Conservation (phyloP, 495 filamentous ascomycete species). For the Penicillium paxilli region DNA sequence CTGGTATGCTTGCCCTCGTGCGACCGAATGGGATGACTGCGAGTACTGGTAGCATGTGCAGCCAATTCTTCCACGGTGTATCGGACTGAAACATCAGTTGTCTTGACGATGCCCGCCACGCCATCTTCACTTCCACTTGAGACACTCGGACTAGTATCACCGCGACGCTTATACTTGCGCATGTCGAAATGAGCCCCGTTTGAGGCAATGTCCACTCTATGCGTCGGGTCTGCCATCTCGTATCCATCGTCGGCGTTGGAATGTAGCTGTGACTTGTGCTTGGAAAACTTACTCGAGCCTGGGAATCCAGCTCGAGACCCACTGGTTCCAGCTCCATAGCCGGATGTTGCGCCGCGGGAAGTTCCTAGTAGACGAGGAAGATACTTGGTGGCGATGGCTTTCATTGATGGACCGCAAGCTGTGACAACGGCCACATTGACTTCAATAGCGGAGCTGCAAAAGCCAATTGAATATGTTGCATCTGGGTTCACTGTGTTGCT, state of each 20-base stretch:
- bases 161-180: constrained; percentile 23
- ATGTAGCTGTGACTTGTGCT: constrained; percentile 11
- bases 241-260: constrained; percentile 17
- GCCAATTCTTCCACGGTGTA: constrained; percentile 14
- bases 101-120: constrained; percentile 22
- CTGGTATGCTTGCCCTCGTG: constrained; percentile 15
- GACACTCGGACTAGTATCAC: constrained; percentile 22
- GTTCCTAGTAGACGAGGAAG: constrained; percentile 20
- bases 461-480: constrained; percentile 42
- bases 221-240: constrained; percentile 21
- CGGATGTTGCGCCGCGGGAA: constrained; percentile 9
- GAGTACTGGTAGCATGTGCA: too few species aligned
- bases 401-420: constrained; percentile 39
- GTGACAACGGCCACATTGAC: constrained; percentile 56
- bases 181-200: constrained; percentile 13
- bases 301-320: constrained; percentile 11
- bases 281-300: constrained; percentile 10
- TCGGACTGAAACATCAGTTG: constrained; percentile 23
- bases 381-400: constrained; percentile 21
- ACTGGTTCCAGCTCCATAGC: constrained; percentile 12
- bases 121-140: constrained; percentile 18
- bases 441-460: constrained; percentile 53
- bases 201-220: constrained; percentile 6
- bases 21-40: constrained; percentile 5
- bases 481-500: constrained; percentile 10